Evolutionary conservation across 2,329 filamentous ascomycete species (phyloP).

Genomic region (Orbilia blumenaviensis): DNA sequence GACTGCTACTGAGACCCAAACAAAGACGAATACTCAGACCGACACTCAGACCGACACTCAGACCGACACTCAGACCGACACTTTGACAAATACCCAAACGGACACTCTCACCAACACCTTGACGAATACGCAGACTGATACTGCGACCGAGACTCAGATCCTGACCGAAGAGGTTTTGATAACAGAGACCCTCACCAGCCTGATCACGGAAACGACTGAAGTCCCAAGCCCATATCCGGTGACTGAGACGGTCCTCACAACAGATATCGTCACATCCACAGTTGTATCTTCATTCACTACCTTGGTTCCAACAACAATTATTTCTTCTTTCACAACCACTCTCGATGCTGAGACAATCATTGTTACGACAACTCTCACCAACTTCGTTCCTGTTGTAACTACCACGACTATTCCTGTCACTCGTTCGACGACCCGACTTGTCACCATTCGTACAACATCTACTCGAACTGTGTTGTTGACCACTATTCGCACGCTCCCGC

Average conservation of each 20-base stretch:
- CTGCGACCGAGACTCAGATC: constrained; percentile 5
- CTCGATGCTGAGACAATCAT: constrained; percentile 14
- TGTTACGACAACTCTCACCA: constrained; percentile 31
- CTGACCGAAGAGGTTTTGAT: constrained; percentile 21
- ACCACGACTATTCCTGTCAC: constrained; percentile 17
- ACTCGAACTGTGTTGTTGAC: constrained; percentile 32
- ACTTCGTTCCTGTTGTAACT: constrained; percentile 24
- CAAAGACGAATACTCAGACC: neutral
- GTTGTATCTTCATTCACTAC: constrained; percentile 37
- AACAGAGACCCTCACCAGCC: constrained; percentile 32
- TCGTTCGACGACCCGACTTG: constrained; percentile 2
- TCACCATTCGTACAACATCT: constrained; percentile 21
- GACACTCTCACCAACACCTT: constrained; percentile 4
- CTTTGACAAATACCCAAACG: neutral
- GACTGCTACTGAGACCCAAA: constrained; percentile 11
- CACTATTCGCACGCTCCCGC: constrained; percentile 22
- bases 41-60: neutral
- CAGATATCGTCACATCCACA: constrained; percentile 28
- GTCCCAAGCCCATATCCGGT: constrained; percentile 45
- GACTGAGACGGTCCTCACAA: constrained; percentile 36
- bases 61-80: constrained; percentile 2
- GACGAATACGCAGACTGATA: constrained; percentile 19
- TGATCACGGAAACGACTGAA: constrained; percentile 39
- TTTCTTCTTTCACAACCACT: constrained; percentile 45
- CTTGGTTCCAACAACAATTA: constrained; percentile 39